Percentiles rank a stretch among this genome's conserved stretches.
Evolutionary conservation across 148 eudicot genomes (phyloP).

Genomic region (Vaccinium darrowii): DNA sequence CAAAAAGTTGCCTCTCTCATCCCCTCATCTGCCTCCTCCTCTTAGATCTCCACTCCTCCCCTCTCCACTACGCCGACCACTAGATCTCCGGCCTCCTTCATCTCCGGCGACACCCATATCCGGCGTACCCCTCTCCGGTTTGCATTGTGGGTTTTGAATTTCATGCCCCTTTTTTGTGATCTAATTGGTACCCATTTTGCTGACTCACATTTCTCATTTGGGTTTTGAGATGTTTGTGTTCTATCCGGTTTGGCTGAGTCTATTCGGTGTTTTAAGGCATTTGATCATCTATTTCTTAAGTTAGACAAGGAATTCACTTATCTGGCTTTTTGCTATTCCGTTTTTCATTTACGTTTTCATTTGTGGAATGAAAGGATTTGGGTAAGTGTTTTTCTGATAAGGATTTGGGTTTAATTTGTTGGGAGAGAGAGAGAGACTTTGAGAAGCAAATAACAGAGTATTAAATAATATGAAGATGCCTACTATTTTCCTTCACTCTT

Average conservation of each 20-base stretch:
- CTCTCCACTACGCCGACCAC: too few species aligned
- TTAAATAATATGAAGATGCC: too few species aligned
- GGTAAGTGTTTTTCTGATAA: not conserved
- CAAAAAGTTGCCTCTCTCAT: too few species aligned
- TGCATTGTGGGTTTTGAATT: conserved; percentile 1
- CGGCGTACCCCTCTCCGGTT: too few species aligned
- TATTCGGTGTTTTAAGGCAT: not conserved
- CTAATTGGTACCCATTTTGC: not conserved
- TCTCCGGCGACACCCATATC: too few species aligned
- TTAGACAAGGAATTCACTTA: not conserved
- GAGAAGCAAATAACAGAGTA: too few species aligned
- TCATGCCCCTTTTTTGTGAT: not conserved
- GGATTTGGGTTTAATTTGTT: not conserved
- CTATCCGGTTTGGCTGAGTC: not conserved
- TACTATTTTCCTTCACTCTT: too few species aligned
- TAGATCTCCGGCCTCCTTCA: too few species aligned
- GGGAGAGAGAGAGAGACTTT: too few species aligned
- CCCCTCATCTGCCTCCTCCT: too few species aligned
- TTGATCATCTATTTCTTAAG: not conserved
- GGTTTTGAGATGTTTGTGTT: conserved; percentile 7
- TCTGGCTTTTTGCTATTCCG: not conserved
- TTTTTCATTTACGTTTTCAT: conserved; percentile 6
- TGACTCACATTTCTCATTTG: conserved; percentile 13
- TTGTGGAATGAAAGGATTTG: conserved; percentile 9
- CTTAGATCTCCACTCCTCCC: too few species aligned